Evolutionary conservation across 495 filamentous ascomycete species (phyloP), one percentile per base, ranked within the genome.

Genomic region (Aspergillus hancockii): DNA sequence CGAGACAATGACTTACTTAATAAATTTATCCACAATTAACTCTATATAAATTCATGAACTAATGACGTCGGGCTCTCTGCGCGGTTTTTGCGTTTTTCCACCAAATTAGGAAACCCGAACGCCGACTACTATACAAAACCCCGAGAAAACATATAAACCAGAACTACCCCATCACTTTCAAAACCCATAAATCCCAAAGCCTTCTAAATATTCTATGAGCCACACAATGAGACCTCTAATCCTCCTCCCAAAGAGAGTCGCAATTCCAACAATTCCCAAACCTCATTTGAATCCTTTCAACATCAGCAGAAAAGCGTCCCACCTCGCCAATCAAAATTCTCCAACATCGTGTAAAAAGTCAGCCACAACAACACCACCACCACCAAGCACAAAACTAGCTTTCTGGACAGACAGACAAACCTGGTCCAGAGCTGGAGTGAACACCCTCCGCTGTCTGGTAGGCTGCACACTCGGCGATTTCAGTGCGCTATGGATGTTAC

Each of bases 391-490:
- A 8, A 36, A 45, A 1, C 53, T 40, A 3, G 21, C 50, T 10
- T 77, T 79, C 59, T 77, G 75, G 75, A 57, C 68, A n/a, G 69
- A 63, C 40, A 54, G 59, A 41, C 60, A 62, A 2, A 71, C 70
- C 14, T 79, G 75, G 75, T 61, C 52, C 18, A 63, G 78, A 49
- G 73, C 78, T 2, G 62, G 67, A 8, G 67, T 81, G 59, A 79
- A 79, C 58, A 81, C 77, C 6, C 63, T 79, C 2, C 73, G 75
- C 31, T 79, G 76, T 52, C 64, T 79, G 0, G 53, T 76, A 7
- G 76, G 77, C 50, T 79, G 76, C 41, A 79, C 75, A 0, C 16
- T 69, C 13, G 78, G 78, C 43, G 77, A 79, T 63, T 79, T 81
- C 49, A 70, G 74, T 5, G 63, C 71, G 0, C 54, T 77, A 19